A percentile compares a stretch with the other conserved stretches of the same genome.
Conservation (phyloP, 495 filamentous ascomycete species). For the Daldinia grandis region DNA sequence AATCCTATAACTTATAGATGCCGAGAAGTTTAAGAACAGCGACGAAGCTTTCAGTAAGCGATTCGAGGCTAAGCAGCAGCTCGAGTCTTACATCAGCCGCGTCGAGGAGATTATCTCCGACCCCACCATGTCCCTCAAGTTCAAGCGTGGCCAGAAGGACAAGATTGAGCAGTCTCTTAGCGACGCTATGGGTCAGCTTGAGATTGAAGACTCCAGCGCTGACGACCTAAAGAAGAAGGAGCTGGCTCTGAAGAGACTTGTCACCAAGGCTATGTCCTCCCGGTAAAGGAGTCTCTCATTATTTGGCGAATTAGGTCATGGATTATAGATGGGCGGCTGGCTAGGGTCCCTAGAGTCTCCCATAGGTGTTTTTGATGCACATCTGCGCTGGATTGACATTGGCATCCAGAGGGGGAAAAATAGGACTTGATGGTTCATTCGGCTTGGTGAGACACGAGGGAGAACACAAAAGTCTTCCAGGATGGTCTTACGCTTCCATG, state of each 20-base stretch:
- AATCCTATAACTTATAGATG: constrained; percentile 64
- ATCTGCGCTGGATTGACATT: constrained; percentile 31
- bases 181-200: constrained; percentile 60
- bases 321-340: constrained; percentile 45
- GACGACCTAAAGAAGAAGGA: constrained; percentile 99
- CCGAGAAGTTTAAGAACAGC: constrained; percentile 97
- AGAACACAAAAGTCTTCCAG: constrained; percentile 47
- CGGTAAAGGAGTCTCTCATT: constrained; percentile 64
- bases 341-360: constrained; percentile 40
- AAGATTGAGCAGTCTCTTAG: constrained; percentile 91
- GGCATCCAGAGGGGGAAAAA: constrained; percentile 43
- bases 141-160: constrained; percentile 99
- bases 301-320: constrained; percentile 46
- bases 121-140: constrained; percentile 92
- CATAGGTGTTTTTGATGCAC: constrained; percentile 32
- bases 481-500: constrained; percentile 50
- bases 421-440: constrained; percentile 41
- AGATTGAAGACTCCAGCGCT: constrained; percentile 72
- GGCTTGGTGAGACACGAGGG: constrained; percentile 39
- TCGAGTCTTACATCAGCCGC: constrained; percentile 98
- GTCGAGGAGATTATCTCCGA: constrained; percentile 99
- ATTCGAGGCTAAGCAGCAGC: constrained; percentile 97
- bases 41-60: constrained; percentile 99
- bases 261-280: constrained; percentile 96
- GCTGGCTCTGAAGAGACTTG: constrained; percentile 93